Conservation (phyloP, 2,329 filamentous ascomycete species). For the Drechslerella stenobrocha region DNA sequence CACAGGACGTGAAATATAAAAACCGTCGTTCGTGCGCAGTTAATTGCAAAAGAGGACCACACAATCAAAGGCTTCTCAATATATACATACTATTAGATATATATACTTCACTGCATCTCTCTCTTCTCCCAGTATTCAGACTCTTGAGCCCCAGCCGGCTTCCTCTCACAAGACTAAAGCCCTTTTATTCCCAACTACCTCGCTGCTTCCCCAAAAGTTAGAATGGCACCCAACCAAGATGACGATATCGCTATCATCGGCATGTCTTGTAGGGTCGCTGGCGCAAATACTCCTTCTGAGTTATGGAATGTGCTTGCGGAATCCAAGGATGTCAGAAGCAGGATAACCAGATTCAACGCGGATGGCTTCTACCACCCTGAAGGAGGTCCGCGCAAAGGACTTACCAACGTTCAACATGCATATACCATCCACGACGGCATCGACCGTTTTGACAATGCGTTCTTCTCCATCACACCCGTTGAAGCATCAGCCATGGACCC, state of each 20-base stretch:
- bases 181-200: background rate
- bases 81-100: too few species aligned
- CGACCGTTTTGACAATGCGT: conserved; percentile 76
- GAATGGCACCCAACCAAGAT: conserved; percentile 4
- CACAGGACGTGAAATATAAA: background rate
- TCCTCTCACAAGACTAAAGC: background rate
- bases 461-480: conserved; percentile 84
- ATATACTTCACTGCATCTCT: background rate
- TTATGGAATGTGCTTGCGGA: conserved; percentile 76
- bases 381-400: conserved; percentile 69
- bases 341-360: conserved; percentile 62
- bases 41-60: background rate
- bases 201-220: background rate
- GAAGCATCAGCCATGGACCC: conserved; percentile 80
- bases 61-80: too few species aligned
- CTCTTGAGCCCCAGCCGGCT: background rate
- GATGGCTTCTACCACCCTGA: conserved; percentile 66
- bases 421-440: conserved; percentile 67
- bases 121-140: background rate
- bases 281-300: conserved; percentile 70
- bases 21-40: background rate
- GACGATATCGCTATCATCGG: conserved; percentile 77
- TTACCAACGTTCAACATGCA: conserved; percentile 53
- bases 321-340: conserved; percentile 71
- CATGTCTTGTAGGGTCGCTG: conserved; percentile 76